These are phyloP conservation scores for Aspergillus sp. DNA, from an alignment of 2,329 filamentous ascomycete genomes.

Conservation along the genomic window DNA sequence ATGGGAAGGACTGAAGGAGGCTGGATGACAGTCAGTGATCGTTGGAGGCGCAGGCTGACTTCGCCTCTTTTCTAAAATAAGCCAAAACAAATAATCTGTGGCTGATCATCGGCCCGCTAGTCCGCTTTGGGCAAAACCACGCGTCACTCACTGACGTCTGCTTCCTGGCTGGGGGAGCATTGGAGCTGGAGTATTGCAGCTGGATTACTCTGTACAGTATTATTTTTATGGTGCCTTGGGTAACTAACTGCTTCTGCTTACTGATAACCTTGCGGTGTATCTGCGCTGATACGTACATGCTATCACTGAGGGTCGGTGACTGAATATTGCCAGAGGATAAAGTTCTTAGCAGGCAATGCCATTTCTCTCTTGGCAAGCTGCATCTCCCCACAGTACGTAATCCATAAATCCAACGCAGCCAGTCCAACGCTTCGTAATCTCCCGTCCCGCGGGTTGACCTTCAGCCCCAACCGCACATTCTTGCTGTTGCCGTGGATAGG, in stretches of 20 bases:
- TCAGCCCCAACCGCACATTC: background rate
- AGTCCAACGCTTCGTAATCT: background rate
- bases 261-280: too few relatives aligned
- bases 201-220: too few relatives aligned
- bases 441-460: background rate
- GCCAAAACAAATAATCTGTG: constrained; percentile 2
- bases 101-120: constrained; percentile 1
- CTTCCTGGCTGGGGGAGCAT: background rate
- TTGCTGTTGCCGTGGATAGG: background rate
- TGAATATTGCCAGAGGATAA: too few relatives aligned
- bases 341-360: background rate
- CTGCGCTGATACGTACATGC: too few relatives aligned
- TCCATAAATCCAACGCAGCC: too few relatives aligned
- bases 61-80: constrained; percentile 9
- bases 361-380: background rate
- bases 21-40: background rate
- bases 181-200: too few relatives aligned
- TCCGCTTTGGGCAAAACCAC: constrained; percentile 2
- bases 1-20: background rate
- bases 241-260: too few relatives aligned
- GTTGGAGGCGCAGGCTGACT: constrained; percentile 1
- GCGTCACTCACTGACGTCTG: constrained; percentile 6
- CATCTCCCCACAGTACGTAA: too few relatives aligned
- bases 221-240: too few relatives aligned
- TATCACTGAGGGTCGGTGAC: too few relatives aligned